Evolutionary conservation across 2,329 filamentous ascomycete genomes (phyloP).

Genomic region (Talaromyces albobiverticillius): DNA sequence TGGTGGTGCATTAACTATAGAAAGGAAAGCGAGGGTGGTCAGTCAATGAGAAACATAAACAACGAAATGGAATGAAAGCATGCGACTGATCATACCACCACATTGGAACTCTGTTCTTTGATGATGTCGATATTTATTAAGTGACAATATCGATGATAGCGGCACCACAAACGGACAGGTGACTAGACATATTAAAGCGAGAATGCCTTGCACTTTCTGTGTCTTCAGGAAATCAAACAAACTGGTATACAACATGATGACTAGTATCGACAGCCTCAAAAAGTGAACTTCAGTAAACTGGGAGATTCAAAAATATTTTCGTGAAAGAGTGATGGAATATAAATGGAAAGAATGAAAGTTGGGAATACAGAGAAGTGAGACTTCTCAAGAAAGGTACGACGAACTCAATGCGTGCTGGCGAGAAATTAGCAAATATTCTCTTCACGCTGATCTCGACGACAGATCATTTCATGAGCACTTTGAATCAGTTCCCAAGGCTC

Average conservation of each 20-base stretch:
- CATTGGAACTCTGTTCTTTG: conserved; percentile 6
- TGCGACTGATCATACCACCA: conserved; percentile 16
- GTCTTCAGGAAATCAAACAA: conserved; percentile 13
- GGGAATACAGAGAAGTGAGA: too few species aligned
- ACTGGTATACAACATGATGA: conserved; percentile 5
- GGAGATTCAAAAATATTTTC: too few species aligned
- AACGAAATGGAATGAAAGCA: too few species aligned
- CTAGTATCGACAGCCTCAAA: neutral
- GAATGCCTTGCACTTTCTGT: conserved; percentile 13
- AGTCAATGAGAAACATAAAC: too few species aligned
- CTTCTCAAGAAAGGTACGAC: neutral
- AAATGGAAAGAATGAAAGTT: too few species aligned
- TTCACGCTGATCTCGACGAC: neutral
- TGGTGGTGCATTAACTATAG: conserved; percentile 10
- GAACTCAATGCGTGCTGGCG: neutral
- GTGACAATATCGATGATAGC: conserved; percentile 41
- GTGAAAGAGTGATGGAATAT: too few species aligned
- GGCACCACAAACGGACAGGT: conserved; percentile 24
- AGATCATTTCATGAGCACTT: neutral
- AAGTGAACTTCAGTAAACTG: neutral
- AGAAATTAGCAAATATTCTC: neutral
- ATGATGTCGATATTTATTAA: conserved; percentile 39
- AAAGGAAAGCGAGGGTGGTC: neutral
- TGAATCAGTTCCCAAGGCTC: neutral
- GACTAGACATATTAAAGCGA: conserved; percentile 41